Evolutionary conservation across 352 stramenopile species (phyloP).

Genomic region (Thraustotheca clavata): DNA sequence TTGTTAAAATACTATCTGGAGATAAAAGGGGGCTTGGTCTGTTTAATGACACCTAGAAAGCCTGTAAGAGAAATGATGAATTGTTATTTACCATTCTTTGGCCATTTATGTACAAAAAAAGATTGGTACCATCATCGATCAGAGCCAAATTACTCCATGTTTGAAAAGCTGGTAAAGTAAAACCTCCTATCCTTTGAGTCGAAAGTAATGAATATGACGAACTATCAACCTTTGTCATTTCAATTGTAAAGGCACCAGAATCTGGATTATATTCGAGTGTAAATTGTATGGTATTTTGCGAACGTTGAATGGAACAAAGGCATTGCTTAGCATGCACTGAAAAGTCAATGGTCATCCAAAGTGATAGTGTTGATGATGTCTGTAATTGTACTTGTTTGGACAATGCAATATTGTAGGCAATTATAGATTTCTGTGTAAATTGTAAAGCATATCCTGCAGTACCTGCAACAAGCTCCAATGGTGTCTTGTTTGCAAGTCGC

Average conservation of each 20-base stretch:
- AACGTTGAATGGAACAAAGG: not conserved
- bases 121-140: not conserved
- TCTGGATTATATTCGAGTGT: not conserved
- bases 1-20: not conserved
- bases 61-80: not conserved
- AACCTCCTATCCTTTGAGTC: not conserved
- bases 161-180: not conserved
- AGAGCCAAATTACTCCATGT: conserved; percentile 2
- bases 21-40: not conserved
- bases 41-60: not conserved
- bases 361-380: not conserved
- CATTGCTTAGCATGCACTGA: not conserved
- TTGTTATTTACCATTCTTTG: not conserved
- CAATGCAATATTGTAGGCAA: not conserved
- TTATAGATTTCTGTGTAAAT: not conserved
- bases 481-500: not conserved
- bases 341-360: conserved; percentile 13
- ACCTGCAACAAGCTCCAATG: not conserved
- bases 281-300: not conserved
- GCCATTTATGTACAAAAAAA: conserved; percentile 8
- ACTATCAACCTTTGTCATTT: not conserved
- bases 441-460: conserved; percentile 2
- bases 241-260: not conserved
- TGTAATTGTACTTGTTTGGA: not conserved
- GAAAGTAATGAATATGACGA: not conserved